Evolutionary conservation across 2,329 filamentous ascomycete species (phyloP).

Genomic region (Aureobasidium sp.): DNA sequence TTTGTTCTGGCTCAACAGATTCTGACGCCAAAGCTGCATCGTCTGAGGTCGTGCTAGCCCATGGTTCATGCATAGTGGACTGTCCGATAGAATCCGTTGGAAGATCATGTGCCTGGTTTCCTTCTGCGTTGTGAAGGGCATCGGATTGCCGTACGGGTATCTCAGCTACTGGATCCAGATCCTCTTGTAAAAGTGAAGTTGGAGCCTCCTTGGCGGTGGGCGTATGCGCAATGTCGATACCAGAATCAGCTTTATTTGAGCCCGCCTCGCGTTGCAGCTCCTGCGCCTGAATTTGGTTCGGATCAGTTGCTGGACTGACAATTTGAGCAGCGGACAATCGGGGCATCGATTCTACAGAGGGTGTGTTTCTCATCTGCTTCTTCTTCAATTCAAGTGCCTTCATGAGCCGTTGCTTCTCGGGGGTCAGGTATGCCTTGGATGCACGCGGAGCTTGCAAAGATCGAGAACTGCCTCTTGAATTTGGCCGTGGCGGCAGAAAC

Average conservation of each 20-base stretch:
- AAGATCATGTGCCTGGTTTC: neutral
- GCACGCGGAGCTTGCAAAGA: conserved; percentile 8
- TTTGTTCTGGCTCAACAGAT: neutral
- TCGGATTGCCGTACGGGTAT: neutral
- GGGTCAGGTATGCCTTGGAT: conserved; percentile 51
- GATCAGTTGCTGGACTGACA: conserved; percentile 10
- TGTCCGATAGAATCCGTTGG: neutral
- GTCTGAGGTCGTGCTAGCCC: neutral
- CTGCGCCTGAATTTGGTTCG: neutral
- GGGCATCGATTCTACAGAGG: neutral
- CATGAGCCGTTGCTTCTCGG: conserved; percentile 87
- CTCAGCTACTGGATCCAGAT: neutral
- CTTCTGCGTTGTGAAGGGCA: neutral
- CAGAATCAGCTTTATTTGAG: conserved; percentile 9
- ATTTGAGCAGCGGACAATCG: neutral
- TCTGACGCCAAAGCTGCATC: neutral
- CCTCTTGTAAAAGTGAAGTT: neutral
- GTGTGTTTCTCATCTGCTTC: conserved; percentile 54
- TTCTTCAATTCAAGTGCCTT: conserved; percentile 88
- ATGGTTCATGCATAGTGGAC: neutral
- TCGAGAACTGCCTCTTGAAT: conserved; percentile 27
- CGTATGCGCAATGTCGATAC: neutral
- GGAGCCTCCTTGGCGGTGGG: neutral
- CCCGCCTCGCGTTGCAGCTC: neutral
- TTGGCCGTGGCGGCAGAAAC: conserved; percentile 26